Percentiles rank a stretch among this genome's conserved stretches.
These are phyloP conservation scores for Musa schizocarpa DNA, from an alignment of 176 grass and related monocot species.

Conservation along the genomic window DNA sequence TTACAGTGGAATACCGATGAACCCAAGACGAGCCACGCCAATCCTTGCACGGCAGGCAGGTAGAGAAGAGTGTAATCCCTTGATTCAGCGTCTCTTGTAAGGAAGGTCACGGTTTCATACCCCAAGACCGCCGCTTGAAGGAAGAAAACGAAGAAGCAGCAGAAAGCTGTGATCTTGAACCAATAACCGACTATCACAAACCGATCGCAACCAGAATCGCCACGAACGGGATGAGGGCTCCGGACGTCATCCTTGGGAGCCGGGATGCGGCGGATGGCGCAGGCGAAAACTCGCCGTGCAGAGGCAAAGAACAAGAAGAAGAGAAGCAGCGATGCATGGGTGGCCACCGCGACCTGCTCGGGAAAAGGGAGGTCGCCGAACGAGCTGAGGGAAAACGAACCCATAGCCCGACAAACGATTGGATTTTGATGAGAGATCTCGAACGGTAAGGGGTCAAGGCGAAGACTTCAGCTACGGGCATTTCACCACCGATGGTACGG, in stretches of 20 bases:
- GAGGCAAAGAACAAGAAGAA: conserved; percentile 14
- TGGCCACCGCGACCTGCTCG: conserved; percentile 1
- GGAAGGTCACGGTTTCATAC: conserved; percentile 36
- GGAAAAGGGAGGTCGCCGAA: conserved; percentile 6
- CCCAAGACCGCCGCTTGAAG: conserved; percentile 44
- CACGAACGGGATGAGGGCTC: neutral
- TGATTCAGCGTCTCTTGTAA: conserved; percentile 1
- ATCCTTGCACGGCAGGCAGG: conserved; percentile 44
- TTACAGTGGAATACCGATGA: conserved; percentile 42
- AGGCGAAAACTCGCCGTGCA: conserved; percentile 31
- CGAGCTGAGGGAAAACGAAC: neutral
- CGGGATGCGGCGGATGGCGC: conserved; percentile 38
- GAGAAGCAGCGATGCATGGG: conserved; percentile 3
- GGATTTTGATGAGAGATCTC: conserved; percentile 9
- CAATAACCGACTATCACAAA: neutral
- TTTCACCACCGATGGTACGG: neutral
- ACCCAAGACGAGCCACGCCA: conserved; percentile 50
- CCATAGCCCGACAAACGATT: conserved; percentile 4
- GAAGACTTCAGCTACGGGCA: conserved; percentile 1
- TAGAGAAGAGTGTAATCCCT: conserved; percentile 23
- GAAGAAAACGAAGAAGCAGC: conserved; percentile 51
- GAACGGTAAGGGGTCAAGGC: neutral
- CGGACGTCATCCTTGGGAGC: conserved; percentile 25
- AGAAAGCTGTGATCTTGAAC: conserved; percentile 32
- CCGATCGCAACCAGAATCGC: neutral